These are phyloP conservation scores for Metarhizium robertsii DNA, from an alignment of 2,329 filamentous ascomycete genomes.

Conservation along the genomic window DNA sequence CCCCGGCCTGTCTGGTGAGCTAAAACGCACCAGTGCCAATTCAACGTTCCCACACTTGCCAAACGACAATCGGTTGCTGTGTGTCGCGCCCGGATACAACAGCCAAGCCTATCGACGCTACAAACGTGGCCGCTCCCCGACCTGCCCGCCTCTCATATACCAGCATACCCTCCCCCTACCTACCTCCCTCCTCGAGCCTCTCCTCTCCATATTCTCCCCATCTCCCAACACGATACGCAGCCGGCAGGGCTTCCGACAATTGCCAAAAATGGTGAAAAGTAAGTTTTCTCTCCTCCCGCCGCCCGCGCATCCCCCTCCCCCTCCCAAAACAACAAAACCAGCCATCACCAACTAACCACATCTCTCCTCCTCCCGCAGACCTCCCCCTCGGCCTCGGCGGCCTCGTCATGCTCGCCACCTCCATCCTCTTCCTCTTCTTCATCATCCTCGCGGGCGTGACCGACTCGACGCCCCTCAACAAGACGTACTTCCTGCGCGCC, in stretches of 20 bases:
- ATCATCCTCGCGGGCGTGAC: conserved; percentile 47
- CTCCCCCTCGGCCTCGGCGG: conserved; percentile 30
- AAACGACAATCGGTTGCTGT: no score
- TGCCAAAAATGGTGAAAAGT: conserved; percentile 10
- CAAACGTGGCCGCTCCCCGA: no score
- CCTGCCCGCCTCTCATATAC: no score
- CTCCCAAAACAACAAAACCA: neutral
- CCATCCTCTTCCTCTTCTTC: conserved; percentile 48
- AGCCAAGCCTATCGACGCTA: no score
- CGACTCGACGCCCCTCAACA: conserved; percentile 48
- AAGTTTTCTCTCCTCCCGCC: conserved; percentile 2
- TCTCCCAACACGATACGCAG: neutral
- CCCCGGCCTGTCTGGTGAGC: no score
- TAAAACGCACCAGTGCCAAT: no score
- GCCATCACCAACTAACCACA: neutral
- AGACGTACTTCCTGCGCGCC: conserved; percentile 80
- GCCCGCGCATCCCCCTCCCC: neutral
- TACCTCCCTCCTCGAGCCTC: no score
- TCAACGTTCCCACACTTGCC: no score
- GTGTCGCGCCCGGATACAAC: no score
- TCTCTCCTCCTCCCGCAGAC: conserved; percentile 19
- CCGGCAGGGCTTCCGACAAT: neutral
- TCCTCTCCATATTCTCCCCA: neutral
- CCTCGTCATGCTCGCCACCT: conserved; percentile 39
- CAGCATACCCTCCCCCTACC: no score